Evolutionary conservation across 148 eudicot species (phyloP).

Genomic region (Vaccinium darrowii): DNA sequence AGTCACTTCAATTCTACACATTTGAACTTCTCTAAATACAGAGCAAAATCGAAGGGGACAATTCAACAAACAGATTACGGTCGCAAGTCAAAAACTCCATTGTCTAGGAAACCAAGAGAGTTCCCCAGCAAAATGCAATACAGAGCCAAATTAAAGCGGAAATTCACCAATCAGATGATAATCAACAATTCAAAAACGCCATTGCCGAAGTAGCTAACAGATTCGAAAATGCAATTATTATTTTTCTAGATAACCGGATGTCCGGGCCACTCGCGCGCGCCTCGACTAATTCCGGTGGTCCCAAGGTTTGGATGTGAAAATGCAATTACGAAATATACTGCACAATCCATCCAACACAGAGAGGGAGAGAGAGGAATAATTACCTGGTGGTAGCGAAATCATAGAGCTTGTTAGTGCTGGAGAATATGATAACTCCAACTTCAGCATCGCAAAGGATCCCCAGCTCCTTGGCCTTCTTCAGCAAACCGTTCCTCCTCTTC

Average conservation of each 20-base stretch:
- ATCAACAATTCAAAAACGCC: no score
- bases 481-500: constrained; percentile 52
- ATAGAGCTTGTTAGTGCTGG: constrained; percentile 57
- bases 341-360: background rate
- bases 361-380: background rate
- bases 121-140: no score
- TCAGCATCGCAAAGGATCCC: constrained; percentile 65
- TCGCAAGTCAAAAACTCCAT: background rate
- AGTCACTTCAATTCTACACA: no score
- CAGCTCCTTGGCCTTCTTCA: constrained; percentile 61
- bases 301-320: no score
- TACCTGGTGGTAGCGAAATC: constrained; percentile 57
- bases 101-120: background rate
- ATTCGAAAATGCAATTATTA: background rate
- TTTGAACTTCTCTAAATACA: background rate
- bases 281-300: no score
- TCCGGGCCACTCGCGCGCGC: no score
- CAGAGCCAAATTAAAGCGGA: no score
- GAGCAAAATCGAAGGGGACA: background rate
- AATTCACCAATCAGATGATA: no score
- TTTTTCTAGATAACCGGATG: no score
- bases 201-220: background rate
- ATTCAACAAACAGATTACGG: background rate
- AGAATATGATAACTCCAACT: constrained; percentile 59
- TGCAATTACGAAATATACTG: background rate